Percentiles rank a stretch among this genome's conserved stretches.
These are phyloP conservation scores for Vicia sativa DNA, from an alignment of 306 rosid genomes.

Conservation along the genomic window DNA sequence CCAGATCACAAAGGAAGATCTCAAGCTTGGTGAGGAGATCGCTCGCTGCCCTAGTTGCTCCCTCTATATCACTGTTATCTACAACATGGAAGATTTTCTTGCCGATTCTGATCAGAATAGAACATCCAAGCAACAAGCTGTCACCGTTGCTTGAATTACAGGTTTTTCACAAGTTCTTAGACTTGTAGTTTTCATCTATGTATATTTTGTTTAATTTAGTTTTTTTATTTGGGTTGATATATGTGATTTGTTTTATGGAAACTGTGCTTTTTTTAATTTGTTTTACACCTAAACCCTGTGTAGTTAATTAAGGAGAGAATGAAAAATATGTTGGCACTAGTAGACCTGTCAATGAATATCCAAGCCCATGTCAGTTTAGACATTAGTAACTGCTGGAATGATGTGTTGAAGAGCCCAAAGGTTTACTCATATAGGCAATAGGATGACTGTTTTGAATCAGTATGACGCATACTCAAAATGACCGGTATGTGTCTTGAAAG, in stretches of 20 bases:
- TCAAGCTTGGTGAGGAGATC: slow-evolving; percentile 85
- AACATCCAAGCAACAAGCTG: slow-evolving; percentile 49
- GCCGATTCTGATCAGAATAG: slow-evolving; percentile 45
- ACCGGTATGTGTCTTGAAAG: too few species aligned
- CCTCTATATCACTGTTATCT: slow-evolving; percentile 87
- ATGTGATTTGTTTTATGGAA: background rate
- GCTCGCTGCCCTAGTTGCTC: slow-evolving; percentile 99
- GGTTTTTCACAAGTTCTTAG: slow-evolving; percentile 35
- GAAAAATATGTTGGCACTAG: background rate
- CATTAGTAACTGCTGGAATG: too few species aligned
- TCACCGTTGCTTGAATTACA: slow-evolving; percentile 64
- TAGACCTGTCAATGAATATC: too few species aligned
- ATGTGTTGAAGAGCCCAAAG: too few species aligned
- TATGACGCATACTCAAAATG: too few species aligned
- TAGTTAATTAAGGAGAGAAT: background rate
- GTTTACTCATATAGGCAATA: too few species aligned
- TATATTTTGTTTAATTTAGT: background rate
- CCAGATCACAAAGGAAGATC: slow-evolving; percentile 90
- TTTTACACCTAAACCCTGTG: too few species aligned
- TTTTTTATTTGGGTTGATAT: background rate
- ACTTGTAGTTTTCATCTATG: background rate
- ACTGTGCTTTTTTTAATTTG: background rate
- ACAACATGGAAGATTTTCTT: slow-evolving; percentile 80
- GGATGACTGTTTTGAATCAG: too few species aligned
- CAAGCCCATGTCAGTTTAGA: too few species aligned